These are phyloP conservation scores for Pseudonitzschia pungens DNA, from an alignment of 108 stramenopile species.

Conservation along the genomic window DNA sequence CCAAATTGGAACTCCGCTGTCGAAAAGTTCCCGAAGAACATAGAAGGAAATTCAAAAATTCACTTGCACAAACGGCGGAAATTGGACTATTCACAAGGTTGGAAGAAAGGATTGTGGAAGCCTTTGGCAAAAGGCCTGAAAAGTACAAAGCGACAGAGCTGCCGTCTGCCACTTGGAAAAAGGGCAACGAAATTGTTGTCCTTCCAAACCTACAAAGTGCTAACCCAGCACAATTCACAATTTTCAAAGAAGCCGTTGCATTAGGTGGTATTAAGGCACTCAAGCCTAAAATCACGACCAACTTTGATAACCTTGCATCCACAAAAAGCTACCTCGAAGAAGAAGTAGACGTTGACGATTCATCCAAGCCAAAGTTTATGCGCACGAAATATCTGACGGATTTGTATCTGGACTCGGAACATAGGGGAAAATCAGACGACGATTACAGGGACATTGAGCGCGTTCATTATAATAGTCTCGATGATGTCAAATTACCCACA, in stretches of 20 bases:
- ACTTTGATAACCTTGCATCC: background rate
- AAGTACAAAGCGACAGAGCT: constrained; percentile 5
- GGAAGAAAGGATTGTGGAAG: constrained; percentile 19
- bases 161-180: constrained; percentile 11
- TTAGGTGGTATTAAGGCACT: constrained; percentile 23
- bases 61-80: constrained; percentile 14
- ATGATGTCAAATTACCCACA: constrained; percentile 25
- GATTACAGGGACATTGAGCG: background rate
- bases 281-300: constrained; percentile 1
- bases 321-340: background rate
- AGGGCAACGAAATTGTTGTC: constrained; percentile 12
- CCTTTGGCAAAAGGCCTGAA: constrained; percentile 4
- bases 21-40: constrained; percentile 25
- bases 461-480: constrained; percentile 13
- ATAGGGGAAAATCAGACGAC: background rate
- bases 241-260: constrained; percentile 29
- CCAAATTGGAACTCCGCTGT: constrained; percentile 19
- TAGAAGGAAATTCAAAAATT: constrained; percentile 14
- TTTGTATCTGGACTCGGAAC: constrained; percentile 10
- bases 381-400: constrained; percentile 29
- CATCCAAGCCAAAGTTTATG: constrained; percentile 18
- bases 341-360: constrained; percentile 29
- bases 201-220: background rate
- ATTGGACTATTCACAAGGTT: constrained; percentile 21
- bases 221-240: constrained; percentile 6